Base-by-base conservation (phyloP, 2,329 filamentous ascomycete species). In the Scortechinia acanthostroma region DNA sequence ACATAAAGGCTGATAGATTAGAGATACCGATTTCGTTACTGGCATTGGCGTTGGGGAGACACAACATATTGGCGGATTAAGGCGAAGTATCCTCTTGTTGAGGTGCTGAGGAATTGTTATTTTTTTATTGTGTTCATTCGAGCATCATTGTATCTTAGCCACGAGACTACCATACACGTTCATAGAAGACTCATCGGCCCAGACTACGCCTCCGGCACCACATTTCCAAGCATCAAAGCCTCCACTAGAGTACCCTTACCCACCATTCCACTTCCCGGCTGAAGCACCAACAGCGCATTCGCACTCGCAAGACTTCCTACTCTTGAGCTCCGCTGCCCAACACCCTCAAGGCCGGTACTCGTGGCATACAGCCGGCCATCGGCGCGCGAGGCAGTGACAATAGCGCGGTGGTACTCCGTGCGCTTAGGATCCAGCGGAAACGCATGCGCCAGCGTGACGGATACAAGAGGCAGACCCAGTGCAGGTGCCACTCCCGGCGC, bases 251-350 rank as follows among this genome's bases (percentile, higher is more conserved):
- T 19, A 6, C 35, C 35, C 35, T 40, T 40, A 6, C 6, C 17
- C 6, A 6, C 35, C 6, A 10, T 19, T 19, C 35, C 35, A 10
- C 35, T 10, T 19, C 35, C 35, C 17, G 35, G 10, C 10, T 19
- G 35, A 6, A 40, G 35, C 17, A 40, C 35, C 10, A 40, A 13
- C 54, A 98, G 64, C 3, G 86, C 89, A 69, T 98, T 98, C 2
- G 93, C 91, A 17, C 86, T 83, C 49, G 84, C 87, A 53, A 97
- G 72, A 62, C 91, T 97, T 0, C 90, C 89, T 2, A 98, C 90
- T 49, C 82, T 78, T 15, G 88, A 94, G 61, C 91, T 97, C 44
- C 93, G 74, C 68, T 98, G 93, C 2, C 85, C 82, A 4, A 40
- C 35, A 19, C 35, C 35, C 17, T 40, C 35, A 6, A 19, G 20